Evolutionary conservation across 345 rosid species (phyloP), one percentile per base, ranked within the genome.

Genomic region (Syzygium grande): DNA sequence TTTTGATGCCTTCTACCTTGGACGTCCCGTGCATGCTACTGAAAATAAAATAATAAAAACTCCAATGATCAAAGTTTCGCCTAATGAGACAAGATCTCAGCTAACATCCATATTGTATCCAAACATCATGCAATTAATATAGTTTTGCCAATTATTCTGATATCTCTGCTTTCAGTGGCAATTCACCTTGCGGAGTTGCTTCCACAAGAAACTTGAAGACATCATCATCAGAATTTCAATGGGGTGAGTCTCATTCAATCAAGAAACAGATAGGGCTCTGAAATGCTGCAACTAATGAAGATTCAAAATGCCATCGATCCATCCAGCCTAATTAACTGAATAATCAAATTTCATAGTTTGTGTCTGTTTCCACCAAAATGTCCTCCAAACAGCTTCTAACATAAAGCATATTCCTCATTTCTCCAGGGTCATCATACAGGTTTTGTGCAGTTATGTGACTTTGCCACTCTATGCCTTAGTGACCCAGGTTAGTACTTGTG

Each of bases 401-500:
- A 9, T 68, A 68, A 38, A 68, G 46, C 61, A 23, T 10, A 22
- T 53, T 41, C 54, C 52, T 58, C 43, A 55, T 54, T 29, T 54
- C 88, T 91, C 29, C 95, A 98, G 99, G 96, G 93, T 96, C 68
- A 13, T 94, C 77, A 93, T 94, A 88, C 99, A 96, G 89, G 88
- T 98, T 84, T 54, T 96, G 41, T 98, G 99, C 94, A 98, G 99
- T 87, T 98, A 98, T 84, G 96, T 98, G 90, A 96, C 98, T 38
- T 94, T 98, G 87, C 99, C 99, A 84, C 96, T 98, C n/a, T 96
- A 98, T 87, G 99, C 99, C 54, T 89, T 98, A 49, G 99, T 98
- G 79, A 98, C 99, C 21, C 99, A 97, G 96, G 99, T 97, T 86
- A 92, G 86, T 9, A 87, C 22, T 56, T 9, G 13, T 19, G 46